These are phyloP conservation scores for Funneliformis caledonium DNA, from an alignment of 371 early-diverging fungal species.

Conservation along the genomic window DNA sequence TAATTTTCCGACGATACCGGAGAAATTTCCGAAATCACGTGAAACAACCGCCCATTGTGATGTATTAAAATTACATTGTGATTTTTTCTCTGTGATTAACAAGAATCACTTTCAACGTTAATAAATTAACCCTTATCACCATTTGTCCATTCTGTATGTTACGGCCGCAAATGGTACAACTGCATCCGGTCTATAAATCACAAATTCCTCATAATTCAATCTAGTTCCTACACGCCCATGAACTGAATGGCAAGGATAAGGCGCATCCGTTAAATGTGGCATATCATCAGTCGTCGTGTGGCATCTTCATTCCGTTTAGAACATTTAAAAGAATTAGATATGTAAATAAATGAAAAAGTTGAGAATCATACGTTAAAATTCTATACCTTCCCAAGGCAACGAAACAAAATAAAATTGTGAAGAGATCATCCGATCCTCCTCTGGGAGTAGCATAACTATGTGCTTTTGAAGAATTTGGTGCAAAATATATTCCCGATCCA, in stretches of 20 bases:
- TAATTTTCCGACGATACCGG: too few species aligned
- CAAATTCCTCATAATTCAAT: conserved; percentile 38
- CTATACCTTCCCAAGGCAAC: conserved; percentile 36
- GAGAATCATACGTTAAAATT: not conserved
- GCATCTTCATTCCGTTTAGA: conserved; percentile 2
- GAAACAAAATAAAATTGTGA: conserved; percentile 36
- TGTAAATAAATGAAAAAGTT: not conserved
- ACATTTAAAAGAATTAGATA: not conserved
- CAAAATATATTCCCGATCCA: conserved; percentile 36
- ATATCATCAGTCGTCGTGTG: conserved; percentile 26
- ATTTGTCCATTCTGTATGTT: conserved; percentile 22
- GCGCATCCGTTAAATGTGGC: conserved; percentile 16
- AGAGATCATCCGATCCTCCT: conserved; percentile 4
- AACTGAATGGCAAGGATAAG: conserved; percentile 38
- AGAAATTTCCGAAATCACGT: too few species aligned
- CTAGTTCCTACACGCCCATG: conserved; percentile 31
- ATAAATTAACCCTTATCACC: not conserved
- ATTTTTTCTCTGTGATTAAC: too few species aligned
- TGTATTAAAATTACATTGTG: too few species aligned
- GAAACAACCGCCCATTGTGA: too few species aligned
- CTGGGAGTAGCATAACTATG: conserved; percentile 38
- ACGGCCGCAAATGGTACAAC: conserved; percentile 38
- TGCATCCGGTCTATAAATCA: conserved; percentile 34
- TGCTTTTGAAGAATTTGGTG: conserved; percentile 39
- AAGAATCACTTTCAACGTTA: too few species aligned